A percentile compares a stretch with the other conserved stretches of the same genome.
phyloP scores from a whole-genome alignment of 1,284 basidiomycete genomes.

The Trametes polyzona region DNA sequence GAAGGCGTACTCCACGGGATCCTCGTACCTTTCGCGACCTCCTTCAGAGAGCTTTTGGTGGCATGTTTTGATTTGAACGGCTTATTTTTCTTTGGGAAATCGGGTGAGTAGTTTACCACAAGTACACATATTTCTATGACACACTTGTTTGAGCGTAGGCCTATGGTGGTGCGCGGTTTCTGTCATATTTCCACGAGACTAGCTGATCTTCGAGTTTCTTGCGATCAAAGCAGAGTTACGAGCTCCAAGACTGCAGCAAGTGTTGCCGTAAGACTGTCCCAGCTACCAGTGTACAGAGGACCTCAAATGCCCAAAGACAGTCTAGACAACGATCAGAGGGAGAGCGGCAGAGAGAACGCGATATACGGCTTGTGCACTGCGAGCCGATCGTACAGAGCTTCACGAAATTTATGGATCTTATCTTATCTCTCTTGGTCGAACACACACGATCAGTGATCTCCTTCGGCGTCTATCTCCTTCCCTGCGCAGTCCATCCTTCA shows the following conservation, averaged over 20 bases:
- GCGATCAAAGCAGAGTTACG: too few species aligned
- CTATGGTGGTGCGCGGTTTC: constrained; percentile 58
- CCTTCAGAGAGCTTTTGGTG: constrained; percentile 80
- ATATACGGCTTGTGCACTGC: too few species aligned
- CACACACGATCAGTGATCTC: too few species aligned
- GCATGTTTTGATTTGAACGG: constrained; percentile 89
- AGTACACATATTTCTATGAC: constrained; percentile 24
- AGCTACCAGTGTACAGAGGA: too few species aligned
- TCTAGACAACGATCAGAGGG: too few species aligned
- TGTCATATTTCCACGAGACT: constrained; percentile 18
- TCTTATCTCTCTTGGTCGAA: neutral
- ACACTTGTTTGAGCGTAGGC: constrained; percentile 84
- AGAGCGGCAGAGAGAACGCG: neutral
- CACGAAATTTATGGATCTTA: neutral
- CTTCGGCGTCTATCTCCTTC: too few species aligned
- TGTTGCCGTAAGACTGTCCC: too few species aligned
- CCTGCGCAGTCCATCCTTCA: too few species aligned
- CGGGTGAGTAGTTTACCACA: neutral
- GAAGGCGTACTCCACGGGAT: neutral
- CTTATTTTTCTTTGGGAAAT: constrained; percentile 74
- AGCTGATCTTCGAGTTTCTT: too few species aligned
- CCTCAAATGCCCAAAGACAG: too few species aligned
- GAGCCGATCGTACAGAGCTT: neutral
- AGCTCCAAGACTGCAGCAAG: too few species aligned
- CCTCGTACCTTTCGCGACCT: constrained; percentile 75